Percentiles rank a stretch among this genome's conserved stretches.
Evolutionary conservation across 805 yeast species (phyloP).

Genomic region (Hanseniaspora lindneri): DNA sequence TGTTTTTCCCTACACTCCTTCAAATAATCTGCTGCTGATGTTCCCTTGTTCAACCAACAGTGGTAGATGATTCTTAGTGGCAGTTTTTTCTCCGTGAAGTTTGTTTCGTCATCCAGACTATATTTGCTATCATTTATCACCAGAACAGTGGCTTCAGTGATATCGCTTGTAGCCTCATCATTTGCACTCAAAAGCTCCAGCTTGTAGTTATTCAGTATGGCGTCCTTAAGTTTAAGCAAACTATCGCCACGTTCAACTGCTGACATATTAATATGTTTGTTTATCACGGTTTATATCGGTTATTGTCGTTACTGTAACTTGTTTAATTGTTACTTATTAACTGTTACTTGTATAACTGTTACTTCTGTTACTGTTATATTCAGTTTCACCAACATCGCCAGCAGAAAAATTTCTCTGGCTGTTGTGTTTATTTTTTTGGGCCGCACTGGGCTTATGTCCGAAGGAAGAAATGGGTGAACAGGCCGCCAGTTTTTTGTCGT

Average conservation of each 20-base stretch:
- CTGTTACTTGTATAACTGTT: too few species aligned
- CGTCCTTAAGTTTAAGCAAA: constrained; percentile 7
- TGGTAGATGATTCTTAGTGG: constrained; percentile 52
- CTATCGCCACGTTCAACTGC: not conserved
- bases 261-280: too few species aligned
- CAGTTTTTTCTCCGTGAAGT: constrained; percentile 41
- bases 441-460: too few species aligned
- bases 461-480: too few species aligned
- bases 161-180: constrained; percentile 28
- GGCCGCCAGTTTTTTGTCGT: too few species aligned
- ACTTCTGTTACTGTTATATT: too few species aligned
- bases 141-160: constrained; percentile 29
- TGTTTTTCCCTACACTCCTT: constrained; percentile 53
- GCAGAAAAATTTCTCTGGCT: too few species aligned
- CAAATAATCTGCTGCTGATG: constrained; percentile 71
- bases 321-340: too few species aligned
- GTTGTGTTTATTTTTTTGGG: too few species aligned
- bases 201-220: not conserved
- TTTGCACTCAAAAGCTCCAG: constrained; percentile 19
- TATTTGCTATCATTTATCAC: constrained; percentile 19
- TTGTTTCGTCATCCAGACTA: constrained; percentile 19
- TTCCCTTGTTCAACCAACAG: constrained; percentile 66
- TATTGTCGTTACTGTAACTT: too few species aligned
- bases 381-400: too few species aligned
- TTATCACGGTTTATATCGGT: too few species aligned